Conservation (phyloP, 164 flowering plant genomes). For the Vitis cinerea region DNA sequence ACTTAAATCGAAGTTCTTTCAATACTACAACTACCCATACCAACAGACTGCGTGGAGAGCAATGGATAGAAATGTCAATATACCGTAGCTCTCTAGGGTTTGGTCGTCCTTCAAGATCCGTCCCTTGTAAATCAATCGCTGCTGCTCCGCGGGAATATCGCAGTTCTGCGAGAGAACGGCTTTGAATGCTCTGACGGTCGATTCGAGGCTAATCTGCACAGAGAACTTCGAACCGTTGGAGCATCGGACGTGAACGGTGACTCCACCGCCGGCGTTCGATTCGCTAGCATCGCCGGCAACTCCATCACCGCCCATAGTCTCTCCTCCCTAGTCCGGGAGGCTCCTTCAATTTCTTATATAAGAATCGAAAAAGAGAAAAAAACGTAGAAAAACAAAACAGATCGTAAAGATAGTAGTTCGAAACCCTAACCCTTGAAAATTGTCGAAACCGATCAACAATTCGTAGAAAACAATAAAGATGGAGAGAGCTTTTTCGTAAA, state of each 20-base stretch:
- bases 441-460: background rate
- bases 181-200: constrained; percentile 51
- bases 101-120: constrained; percentile 76
- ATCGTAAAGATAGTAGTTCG: background rate
- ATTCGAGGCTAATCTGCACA: constrained; percentile 35
- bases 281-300: constrained; percentile 12
- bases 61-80: background rate
- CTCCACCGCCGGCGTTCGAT: constrained; percentile 27
- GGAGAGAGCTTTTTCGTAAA: background rate
- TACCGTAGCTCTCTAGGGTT: constrained; percentile 62
- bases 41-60: too few relatives aligned
- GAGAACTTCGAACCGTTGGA: constrained; percentile 64
- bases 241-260: constrained; percentile 47
- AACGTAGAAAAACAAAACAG: background rate
- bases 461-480: background rate
- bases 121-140: constrained; percentile 73
- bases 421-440: constrained; percentile 12
- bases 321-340: constrained; percentile 5
- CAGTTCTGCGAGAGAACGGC: constrained; percentile 32
- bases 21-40: too few relatives aligned
- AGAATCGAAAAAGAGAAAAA: background rate
- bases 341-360: background rate
- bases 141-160: constrained; percentile 56
- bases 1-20: too few relatives aligned
- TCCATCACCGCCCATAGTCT: constrained; percentile 11